Base-by-base conservation (phyloP, 1,139 yeast genomes). In the Debaryomycetaceae sp. region DNA sequence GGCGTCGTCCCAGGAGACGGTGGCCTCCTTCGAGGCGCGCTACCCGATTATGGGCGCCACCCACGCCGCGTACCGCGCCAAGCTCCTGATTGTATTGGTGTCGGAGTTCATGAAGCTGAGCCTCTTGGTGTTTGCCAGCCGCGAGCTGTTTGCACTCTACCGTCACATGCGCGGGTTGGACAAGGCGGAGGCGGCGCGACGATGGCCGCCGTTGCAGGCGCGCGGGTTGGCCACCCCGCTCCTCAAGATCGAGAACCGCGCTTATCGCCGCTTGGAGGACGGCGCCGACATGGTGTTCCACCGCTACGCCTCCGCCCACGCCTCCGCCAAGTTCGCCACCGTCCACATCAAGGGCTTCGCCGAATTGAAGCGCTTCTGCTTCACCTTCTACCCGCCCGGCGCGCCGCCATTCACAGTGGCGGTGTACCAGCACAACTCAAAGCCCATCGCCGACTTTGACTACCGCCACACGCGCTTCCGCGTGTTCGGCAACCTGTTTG, bases 401-500 rank as follows among this genome's bases (percentile, higher is more conserved):
- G 10, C 20, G 21, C 24, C 5, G 7, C 18, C 37, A 5, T 54
- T 61, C 36, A 53, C 49, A 28, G 38, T 66, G 4, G 27, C 60
- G 5, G 40, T 56, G 34, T 65, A 64, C 36, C 62, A 61, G 43
- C 58, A 62, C 44, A 58, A 58, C 31, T 54, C 46, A 37, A 51
- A 56, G 31, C 68, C 72, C 2, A 63, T 60, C 43, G 51, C 68
- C 9, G 74, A 67, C 41, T 67, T 67, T 41, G 46, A 32, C 19
- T 65, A 61, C 38, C 53, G 56, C 27, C 42, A 42, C 19, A 65
- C 71, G 2, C 43, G 71, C 16, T 67, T 67, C 39, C 46, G 74
- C 31, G 46, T 65, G 2, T 35, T 60, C 16, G 73, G 74, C 2
- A 57, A 70, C 1, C 45, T 67, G 4, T 42, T 63, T 3, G 35